Evolutionary conservation across 2,329 filamentous ascomycete species (phyloP), one percentile per base, ranked within the genome.

Genomic region (Hyphodiscus sp.): DNA sequence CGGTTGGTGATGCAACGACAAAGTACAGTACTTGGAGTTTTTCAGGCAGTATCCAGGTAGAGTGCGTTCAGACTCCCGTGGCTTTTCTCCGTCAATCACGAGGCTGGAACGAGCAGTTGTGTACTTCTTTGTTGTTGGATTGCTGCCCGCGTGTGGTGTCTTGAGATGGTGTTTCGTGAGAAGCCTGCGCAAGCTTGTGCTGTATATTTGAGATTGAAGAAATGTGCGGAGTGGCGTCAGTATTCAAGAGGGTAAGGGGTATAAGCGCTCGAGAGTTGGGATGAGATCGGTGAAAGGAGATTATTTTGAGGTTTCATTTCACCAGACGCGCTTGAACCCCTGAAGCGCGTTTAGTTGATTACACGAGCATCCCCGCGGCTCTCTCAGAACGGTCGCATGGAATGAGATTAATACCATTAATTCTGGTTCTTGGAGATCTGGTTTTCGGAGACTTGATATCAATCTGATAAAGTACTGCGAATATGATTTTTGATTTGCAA

Each of bases 301-400:
- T 38, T 13, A 38, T 6, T 15, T 38, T 4, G 16, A 38, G 16
- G 11, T 15, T 38, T n/a, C 33, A n/a, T n/a, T n/a, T n/a, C n/a
- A n/a, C n/a, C 33, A 38, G 50, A 57, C 57, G 59, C 59, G 59
- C 23, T 26, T 26, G 4, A 26, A 8, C 4, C 4, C 4, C 8
- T 26, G 4, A 8, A 26, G 23, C 23, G 23, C 23, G 23, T 26
- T 26, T 26, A 26, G 23, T 26, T 26, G 23, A 26, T 26, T 26
- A 26, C 23, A 26, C 23, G 8, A 8, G 23, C 23, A 8, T 8
- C 23, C 23, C 23, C 23, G 23, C 8, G 23, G 23, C 8, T 4
- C 8, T 26, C 23, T 8, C 23, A 26, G 23, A 26, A 3, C 4
- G 23, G 23, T 8, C 23, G 4, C 3, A 26, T 26, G 23, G 23